These are phyloP conservation scores for Aspergillus leporis DNA, from an alignment of 495 filamentous ascomycete species.

Conservation along the genomic window DNA sequence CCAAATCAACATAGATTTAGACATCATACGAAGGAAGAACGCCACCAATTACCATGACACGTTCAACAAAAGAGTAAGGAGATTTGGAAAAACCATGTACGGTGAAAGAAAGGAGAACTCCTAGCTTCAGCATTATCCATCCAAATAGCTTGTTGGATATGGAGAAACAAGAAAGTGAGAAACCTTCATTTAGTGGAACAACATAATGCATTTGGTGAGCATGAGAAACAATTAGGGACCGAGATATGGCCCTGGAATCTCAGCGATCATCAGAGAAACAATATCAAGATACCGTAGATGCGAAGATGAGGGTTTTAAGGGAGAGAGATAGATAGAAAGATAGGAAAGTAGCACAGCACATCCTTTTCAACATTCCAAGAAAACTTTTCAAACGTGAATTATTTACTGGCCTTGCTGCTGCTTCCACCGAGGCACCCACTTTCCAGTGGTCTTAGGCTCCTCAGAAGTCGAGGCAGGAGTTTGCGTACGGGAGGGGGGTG, in stretches of 20 bases:
- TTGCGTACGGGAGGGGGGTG: constrained; percentile 32
- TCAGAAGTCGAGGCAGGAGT: constrained; percentile 26
- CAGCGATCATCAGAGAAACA: constrained; percentile 14
- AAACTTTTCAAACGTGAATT: constrained; percentile 18
- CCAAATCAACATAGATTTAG: not conserved
- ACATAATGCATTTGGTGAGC: constrained; percentile 24
- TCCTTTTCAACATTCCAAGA: constrained; percentile 9
- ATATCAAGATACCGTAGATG: constrained; percentile 2
- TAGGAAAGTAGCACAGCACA: not conserved
- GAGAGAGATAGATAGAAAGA: constrained; percentile 5
- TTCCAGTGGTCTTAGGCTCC: constrained; percentile 34
- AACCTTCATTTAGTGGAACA: constrained; percentile 21
- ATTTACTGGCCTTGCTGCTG: constrained; percentile 41
- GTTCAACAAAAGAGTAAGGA: not conserved
- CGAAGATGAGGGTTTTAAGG: not conserved
- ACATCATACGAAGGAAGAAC: not conserved
- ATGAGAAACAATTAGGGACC: constrained; percentile 18
- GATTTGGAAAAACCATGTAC: not conserved
- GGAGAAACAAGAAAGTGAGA: constrained; percentile 5
- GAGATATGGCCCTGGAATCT: constrained; percentile 17
- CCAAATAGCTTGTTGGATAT: constrained; percentile 14
- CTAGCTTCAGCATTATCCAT: constrained; percentile 13
- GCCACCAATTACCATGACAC: not conserved
- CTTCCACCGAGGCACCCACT: constrained; percentile 49
- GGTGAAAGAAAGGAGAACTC: constrained; percentile 6